Evolutionary conservation across 2,329 filamentous ascomycete species (phyloP).

Genomic region (Paecilomyces variotii): DNA sequence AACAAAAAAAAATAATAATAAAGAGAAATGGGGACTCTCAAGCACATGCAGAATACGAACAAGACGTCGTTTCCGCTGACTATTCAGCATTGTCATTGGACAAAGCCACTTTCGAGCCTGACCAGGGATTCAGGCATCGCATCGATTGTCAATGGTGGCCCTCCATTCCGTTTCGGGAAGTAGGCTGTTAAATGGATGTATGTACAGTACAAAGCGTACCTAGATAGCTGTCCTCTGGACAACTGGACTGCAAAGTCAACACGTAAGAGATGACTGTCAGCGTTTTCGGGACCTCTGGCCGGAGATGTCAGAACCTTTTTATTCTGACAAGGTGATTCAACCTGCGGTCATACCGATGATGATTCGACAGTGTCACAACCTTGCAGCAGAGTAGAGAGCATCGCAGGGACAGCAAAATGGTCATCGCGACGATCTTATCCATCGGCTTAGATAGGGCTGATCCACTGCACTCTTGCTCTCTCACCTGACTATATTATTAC

Average conservation of each 20-base stretch:
- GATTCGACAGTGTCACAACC: background rate
- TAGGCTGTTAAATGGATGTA: too few species aligned
- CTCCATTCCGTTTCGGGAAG: too few species aligned
- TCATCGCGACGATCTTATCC: background rate
- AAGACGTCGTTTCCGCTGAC: background rate
- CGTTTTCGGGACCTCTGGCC: background rate
- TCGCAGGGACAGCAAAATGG: background rate
- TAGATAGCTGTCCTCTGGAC: background rate
- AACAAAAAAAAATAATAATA: background rate
- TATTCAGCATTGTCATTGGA: background rate
- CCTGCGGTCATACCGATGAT: background rate
- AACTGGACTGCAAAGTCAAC: background rate
- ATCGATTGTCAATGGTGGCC: too few species aligned
- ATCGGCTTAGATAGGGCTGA: background rate
- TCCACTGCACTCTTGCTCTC: too few species aligned
- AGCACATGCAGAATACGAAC: background rate
- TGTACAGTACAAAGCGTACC: too few species aligned
- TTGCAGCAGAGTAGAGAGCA: background rate
- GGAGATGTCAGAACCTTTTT: background rate
- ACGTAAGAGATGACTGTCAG: background rate
- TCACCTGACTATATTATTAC: too few species aligned
- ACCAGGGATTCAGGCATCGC: background rate
- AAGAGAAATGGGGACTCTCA: background rate
- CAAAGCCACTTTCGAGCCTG: background rate
- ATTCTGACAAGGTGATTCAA: background rate